Evolutionary conservation across 768 basidiomycete species (phyloP).

Genomic region (Rhodotorula toruloides): DNA sequence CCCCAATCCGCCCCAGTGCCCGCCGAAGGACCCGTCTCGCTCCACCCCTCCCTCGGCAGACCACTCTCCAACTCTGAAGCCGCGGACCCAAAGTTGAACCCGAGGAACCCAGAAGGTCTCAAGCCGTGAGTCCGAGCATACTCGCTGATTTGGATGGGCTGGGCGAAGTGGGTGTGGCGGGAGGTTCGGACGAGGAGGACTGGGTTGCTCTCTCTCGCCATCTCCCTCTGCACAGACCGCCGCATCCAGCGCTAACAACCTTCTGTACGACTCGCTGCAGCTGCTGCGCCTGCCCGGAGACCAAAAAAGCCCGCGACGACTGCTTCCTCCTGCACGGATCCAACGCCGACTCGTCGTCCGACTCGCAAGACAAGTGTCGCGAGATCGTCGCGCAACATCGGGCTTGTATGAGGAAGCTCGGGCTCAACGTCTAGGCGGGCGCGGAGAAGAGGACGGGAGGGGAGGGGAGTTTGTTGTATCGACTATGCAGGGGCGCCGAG

Average conservation of each 20-base stretch:
- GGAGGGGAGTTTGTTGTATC: neutral
- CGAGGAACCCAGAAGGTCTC: constrained; percentile 84
- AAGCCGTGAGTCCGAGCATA: constrained; percentile 67
- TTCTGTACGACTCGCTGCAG: constrained; percentile 49
- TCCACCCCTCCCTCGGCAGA: constrained; percentile 7
- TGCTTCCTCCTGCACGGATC: constrained; percentile 68
- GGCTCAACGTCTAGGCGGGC: constrained; percentile 62
- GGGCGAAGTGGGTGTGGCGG: too few species aligned
- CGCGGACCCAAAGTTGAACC: constrained; percentile 54
- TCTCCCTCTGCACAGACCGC: too few species aligned
- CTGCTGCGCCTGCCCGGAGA: constrained; percentile 92
- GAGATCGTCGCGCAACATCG: constrained; percentile 73
- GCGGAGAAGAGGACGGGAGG: neutral
- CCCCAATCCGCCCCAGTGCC: neutral
- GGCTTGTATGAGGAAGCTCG: constrained; percentile 82
- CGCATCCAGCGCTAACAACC: neutral
- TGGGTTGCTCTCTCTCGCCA: neutral
- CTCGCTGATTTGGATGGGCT: too few species aligned
- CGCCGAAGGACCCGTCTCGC: neutral
- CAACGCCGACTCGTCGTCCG: constrained; percentile 54
- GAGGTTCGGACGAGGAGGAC: too few species aligned
- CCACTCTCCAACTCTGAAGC: constrained; percentile 33
- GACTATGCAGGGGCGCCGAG: too few species aligned
- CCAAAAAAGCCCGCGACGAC: constrained; percentile 84
- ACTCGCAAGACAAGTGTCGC: constrained; percentile 72